phyloP scores from a whole-genome alignment of 1,284 basidiomycete genomes.

The Ustilago loliicola region DNA sequence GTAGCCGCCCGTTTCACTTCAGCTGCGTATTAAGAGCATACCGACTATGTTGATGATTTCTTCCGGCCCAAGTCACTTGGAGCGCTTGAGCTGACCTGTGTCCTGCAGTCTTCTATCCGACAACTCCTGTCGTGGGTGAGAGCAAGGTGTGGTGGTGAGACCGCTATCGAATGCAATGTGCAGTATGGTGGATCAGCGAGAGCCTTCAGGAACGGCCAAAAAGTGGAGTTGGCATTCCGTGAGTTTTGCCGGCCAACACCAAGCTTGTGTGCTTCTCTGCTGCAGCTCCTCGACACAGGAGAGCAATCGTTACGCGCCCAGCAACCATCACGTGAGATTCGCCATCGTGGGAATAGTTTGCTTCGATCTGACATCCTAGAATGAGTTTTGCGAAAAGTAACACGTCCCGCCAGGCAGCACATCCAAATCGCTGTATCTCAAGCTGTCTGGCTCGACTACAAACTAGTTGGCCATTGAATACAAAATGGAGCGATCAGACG shows the following conservation, averaged over 20 bases:
- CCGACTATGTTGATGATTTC: background rate
- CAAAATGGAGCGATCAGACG: constrained; percentile 22
- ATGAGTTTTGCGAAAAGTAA: background rate
- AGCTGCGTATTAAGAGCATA: constrained; percentile 10
- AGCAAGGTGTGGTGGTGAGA: too few species aligned
- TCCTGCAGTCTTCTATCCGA: background rate
- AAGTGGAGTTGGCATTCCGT: background rate
- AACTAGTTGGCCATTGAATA: background rate
- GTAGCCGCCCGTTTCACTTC: background rate
- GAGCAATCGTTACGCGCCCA: constrained; percentile 14
- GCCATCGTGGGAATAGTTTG: too few species aligned
- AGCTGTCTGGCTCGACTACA: background rate
- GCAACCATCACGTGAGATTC: constrained; percentile 21
- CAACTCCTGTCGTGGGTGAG: background rate
- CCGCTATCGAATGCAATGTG: constrained; percentile 2
- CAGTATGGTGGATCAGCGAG: background rate
- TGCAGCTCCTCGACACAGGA: background rate
- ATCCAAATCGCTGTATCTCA: background rate
- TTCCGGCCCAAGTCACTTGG: background rate
- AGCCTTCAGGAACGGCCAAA: background rate
- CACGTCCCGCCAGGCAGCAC: background rate
- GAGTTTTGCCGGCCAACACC: constrained; percentile 3
- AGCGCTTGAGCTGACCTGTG: background rate
- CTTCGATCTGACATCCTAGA: constrained; percentile 10
- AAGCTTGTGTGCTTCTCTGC: background rate